These are phyloP conservation scores for Aspergillus candidus DNA, from an alignment of 2,329 filamentous ascomycete species.

Conservation along the genomic window DNA sequence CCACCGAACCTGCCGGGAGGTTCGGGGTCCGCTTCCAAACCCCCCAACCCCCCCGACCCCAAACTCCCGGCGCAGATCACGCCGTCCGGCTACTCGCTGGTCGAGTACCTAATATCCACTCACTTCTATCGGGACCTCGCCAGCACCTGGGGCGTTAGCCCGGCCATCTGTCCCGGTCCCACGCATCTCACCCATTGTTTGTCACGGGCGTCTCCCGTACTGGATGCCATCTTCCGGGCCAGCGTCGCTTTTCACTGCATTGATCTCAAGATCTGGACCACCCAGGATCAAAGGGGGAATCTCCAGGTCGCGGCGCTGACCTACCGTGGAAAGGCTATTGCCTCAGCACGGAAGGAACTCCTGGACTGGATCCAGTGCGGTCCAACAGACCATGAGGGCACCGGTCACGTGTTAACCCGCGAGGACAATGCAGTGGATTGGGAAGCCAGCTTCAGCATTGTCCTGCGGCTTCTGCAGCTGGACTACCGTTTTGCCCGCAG, in stretches of 20 bases:
- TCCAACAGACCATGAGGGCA: too few species aligned
- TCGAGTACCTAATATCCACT: slow-evolving; percentile 1
- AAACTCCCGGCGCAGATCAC: not conserved
- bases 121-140: not conserved
- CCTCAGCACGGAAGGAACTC: not conserved
- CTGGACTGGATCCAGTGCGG: not conserved
- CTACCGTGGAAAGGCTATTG: slow-evolving; percentile 1
- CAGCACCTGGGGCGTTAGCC: slow-evolving; percentile 1
- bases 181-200: not conserved
- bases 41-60: too few species aligned
- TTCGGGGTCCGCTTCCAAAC: too few species aligned
- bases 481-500: slow-evolving; percentile 1
- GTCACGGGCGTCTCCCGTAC: not conserved
- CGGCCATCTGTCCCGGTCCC: not conserved
- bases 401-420: too few species aligned
- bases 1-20: not conserved
- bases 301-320: not conserved
- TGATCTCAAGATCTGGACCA: not conserved
- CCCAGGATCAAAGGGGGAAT: not conserved
- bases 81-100: not conserved
- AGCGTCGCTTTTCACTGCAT: slow-evolving; percentile 1
- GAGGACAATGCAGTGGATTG: not conserved
- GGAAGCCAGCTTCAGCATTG: not conserved
- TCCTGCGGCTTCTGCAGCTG: slow-evolving; percentile 1
- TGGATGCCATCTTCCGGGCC: slow-evolving; percentile 1